Conservation (phyloP, 1,139 yeast genomes). For the Diutina mesorugosa region DNA sequence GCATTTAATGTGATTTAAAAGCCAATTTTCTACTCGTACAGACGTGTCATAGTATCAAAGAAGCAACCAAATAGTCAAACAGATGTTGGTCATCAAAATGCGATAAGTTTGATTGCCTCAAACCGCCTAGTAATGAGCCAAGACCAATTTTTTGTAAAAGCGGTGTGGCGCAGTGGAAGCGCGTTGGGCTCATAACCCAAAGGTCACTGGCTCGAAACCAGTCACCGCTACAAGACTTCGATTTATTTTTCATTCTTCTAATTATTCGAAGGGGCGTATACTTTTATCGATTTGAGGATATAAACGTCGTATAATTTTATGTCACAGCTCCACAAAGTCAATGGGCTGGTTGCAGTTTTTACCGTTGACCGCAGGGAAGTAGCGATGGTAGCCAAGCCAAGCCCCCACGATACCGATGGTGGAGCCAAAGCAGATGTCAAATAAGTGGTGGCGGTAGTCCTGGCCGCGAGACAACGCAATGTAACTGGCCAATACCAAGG, state of each 20-base stretch:
- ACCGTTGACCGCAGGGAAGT: not conserved
- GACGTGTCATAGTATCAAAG: no score
- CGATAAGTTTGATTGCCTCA: no score
- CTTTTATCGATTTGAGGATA: not conserved
- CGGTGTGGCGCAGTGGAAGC: conserved; percentile 3
- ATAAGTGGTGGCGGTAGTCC: conserved; percentile 6
- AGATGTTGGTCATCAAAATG: no score
- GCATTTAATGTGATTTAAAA: no score
- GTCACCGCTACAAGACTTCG: not conserved
- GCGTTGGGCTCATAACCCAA: conserved; percentile 3
- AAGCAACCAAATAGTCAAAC: no score
- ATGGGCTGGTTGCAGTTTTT: not conserved
- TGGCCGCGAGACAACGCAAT: conserved; percentile 5
- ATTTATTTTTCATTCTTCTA: not conserved
- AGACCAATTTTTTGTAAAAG: not conserved
- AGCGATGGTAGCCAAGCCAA: conserved; percentile 1
- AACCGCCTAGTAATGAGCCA: not conserved
- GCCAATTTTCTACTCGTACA: no score
- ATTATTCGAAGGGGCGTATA: no score
- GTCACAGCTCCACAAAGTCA: not conserved
- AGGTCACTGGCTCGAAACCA: conserved; percentile 2
- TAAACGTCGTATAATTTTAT: not conserved
- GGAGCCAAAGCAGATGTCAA: conserved; percentile 4
- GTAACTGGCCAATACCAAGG: conserved; percentile 4
- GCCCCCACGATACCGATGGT: conserved; percentile 3